Percentiles rank a stretch among this genome's conserved stretches.
phyloP scores from a whole-genome alignment of 129 eudicot species.

The Flaveria sonorensis region DNA sequence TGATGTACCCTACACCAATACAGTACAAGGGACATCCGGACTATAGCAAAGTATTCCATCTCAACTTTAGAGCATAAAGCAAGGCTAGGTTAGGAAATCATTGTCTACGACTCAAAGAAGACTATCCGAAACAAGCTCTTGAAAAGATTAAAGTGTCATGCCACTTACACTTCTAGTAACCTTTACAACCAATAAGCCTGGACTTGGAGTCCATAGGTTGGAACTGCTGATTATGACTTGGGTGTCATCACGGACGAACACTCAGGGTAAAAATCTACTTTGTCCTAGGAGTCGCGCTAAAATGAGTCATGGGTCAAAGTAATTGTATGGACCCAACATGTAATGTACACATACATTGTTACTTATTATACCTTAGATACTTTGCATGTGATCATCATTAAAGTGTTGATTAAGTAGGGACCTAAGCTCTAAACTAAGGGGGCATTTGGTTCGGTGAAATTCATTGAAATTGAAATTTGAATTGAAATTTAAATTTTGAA shows the following conservation, averaged over 20 bases:
- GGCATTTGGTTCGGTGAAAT: too few species aligned
- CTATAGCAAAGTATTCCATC: too few species aligned
- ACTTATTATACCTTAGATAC: not conserved
- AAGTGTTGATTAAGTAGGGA: not conserved
- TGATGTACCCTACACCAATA: too few species aligned
- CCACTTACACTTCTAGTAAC: not conserved
- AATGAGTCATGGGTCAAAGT: not conserved
- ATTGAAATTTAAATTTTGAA: too few species aligned
- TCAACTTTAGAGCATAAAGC: too few species aligned
- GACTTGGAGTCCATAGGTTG: not conserved
- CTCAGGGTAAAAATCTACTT: not conserved
- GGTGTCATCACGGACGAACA: not conserved
- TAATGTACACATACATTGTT: not conserved
- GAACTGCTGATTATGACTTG: not conserved
- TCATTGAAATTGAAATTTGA: too few species aligned
- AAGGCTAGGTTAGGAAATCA: too few species aligned
- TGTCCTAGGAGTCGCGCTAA: not conserved
- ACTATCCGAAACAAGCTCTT: too few species aligned
- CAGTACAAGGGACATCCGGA: too few species aligned
- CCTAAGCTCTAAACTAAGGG: not conserved
- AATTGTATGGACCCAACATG: not conserved
- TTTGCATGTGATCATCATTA: not conserved
- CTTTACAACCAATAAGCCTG: not conserved
- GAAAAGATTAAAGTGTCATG: too few species aligned
- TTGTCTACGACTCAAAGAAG: too few species aligned